Percentiles rank a stretch among this genome's conserved stretches.
Conservation (phyloP, 768 basidiomycete genomes). For the Pleurotus citrinopileatus region DNA sequence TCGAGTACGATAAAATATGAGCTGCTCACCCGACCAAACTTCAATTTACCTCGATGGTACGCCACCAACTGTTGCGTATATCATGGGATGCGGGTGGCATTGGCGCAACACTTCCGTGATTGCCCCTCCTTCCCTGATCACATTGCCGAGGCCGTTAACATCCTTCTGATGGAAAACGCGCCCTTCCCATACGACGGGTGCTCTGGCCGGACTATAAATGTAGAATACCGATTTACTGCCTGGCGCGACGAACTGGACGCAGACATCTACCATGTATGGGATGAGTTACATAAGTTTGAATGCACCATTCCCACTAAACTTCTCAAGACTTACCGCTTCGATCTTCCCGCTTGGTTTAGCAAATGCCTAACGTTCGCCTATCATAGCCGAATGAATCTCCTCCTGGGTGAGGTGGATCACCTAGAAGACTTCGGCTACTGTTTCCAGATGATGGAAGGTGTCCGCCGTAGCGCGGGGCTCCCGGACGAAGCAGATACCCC, state of each 20-base stretch:
- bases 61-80: neutral
- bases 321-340: neutral
- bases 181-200: neutral
- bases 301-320: neutral
- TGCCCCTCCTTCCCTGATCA: neutral
- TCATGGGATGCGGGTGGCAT: neutral
- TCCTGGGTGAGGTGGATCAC: no score
- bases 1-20: neutral
- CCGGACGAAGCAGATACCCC: no score
- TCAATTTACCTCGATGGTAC: slow-evolving; percentile 1
- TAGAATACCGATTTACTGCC: neutral
- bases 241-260: neutral
- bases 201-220: neutral
- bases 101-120: neutral
- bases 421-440: neutral
- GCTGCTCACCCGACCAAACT: neutral
- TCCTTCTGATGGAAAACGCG: neutral
- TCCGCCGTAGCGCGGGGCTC: neutral
- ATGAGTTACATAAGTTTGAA: neutral
- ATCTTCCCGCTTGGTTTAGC: neutral
- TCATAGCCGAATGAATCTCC: neutral
- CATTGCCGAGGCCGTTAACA: neutral
- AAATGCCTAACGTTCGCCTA: neutral
- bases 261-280: neutral
- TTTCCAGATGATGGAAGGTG: neutral